Conservation (phyloP, 306 rosid genomes). For the Vigna unguiculata region DNA sequence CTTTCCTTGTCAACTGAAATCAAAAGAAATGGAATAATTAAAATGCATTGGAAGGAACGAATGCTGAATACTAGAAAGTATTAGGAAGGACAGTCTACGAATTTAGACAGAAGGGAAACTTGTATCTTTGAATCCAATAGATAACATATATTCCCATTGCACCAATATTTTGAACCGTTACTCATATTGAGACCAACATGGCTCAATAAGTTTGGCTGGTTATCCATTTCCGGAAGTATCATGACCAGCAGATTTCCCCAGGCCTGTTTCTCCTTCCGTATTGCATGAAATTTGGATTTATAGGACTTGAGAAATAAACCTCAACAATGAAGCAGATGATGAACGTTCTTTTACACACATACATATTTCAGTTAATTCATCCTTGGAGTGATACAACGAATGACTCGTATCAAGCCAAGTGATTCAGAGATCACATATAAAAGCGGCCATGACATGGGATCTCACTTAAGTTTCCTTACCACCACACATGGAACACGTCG, state of each 20-base stretch:
- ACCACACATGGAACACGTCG: neutral
- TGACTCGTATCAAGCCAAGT: neutral
- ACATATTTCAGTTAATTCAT: neutral
- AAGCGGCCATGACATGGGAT: conserved; percentile 31
- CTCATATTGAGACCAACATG: conserved; percentile 20
- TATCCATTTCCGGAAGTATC: conserved; percentile 18
- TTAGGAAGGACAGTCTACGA: neutral
- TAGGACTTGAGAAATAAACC: conserved; percentile 6
- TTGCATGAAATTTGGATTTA: neutral
- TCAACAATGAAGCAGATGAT: conserved; percentile 3
- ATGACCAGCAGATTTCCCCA: neutral
- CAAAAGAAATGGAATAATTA: conserved; percentile 37
- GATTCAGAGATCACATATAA: conserved; percentile 1
- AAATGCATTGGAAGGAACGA: conserved; percentile 13
- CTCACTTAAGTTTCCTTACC: conserved; percentile 22
- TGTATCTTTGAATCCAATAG: conserved; percentile 19
- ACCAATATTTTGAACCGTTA: neutral
- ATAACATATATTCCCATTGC: conserved; percentile 9
- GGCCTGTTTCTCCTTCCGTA: neutral
- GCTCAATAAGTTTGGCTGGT: conserved; percentile 1
- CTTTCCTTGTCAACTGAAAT: conserved; percentile 69
- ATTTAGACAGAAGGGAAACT: neutral
- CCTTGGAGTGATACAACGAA: neutral
- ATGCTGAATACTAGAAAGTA: conserved; percentile 3
- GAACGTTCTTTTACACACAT: neutral